A percentile compares a stretch with the other conserved stretches of the same genome.
Conservation (phyloP, 2,329 filamentous ascomycete genomes). For the Colletotrichum caudatum region DNA sequence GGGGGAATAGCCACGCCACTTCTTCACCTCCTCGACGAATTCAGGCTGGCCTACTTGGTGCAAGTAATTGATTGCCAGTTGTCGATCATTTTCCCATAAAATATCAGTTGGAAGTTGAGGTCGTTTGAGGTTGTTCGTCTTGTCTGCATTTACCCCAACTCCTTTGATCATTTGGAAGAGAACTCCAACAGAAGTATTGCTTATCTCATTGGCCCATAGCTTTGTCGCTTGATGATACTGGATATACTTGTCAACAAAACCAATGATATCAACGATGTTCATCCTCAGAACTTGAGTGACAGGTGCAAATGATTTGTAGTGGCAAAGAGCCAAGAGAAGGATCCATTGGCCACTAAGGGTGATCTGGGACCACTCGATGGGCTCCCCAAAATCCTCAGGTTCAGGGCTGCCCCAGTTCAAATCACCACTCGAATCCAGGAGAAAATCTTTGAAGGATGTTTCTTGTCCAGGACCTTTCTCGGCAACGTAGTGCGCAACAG, state of each 20-base stretch:
- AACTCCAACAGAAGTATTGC: conserved; percentile 15
- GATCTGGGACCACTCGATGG: conserved; percentile 13
- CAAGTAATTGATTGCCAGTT: conserved; percentile 43
- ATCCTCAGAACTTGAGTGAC: not conserved
- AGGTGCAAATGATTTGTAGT: conserved; percentile 1
- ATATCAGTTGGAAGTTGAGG: conserved; percentile 46
- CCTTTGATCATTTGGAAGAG: conserved; percentile 29
- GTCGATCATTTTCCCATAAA: conserved; percentile 40
- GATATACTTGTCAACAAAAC: conserved; percentile 29
- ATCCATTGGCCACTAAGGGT: conserved; percentile 18
- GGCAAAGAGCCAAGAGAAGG: conserved; percentile 19
- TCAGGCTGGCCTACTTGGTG: conserved; percentile 6
- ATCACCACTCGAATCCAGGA: not conserved
- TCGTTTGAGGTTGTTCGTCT: conserved; percentile 33
- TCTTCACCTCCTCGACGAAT: conserved; percentile 33
- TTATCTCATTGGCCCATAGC: conserved; percentile 24
- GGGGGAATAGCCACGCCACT: conserved; percentile 34
- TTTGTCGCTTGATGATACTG: not conserved
- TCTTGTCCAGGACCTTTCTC: not conserved
- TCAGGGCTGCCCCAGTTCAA: conserved; percentile 36
- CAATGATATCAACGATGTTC: conserved; percentile 3
- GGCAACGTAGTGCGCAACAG: not conserved
- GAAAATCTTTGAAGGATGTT: conserved; percentile 20
- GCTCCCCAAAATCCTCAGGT: not conserved
- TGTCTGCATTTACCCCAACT: conserved; percentile 37